phyloP scores from a whole-genome alignment of 2,329 filamentous ascomycete genomes.

The Fusarium brachygibbosum region DNA sequence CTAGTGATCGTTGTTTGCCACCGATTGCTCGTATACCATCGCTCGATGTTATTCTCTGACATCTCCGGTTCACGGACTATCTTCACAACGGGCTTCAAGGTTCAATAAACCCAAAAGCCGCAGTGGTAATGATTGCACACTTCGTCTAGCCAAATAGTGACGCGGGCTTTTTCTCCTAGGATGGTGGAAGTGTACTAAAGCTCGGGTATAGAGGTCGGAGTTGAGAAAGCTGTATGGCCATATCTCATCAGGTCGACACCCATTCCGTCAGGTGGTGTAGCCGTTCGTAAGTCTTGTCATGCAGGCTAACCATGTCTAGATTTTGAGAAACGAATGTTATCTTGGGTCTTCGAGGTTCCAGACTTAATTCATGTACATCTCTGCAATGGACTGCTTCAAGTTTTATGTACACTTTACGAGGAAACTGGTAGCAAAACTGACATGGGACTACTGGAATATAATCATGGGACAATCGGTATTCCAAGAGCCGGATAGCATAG shows the following conservation, averaged over 20 bases:
- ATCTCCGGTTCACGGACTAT: background rate
- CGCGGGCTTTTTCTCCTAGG: background rate
- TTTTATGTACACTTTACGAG: no score
- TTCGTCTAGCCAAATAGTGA: background rate
- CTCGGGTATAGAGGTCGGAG: background rate
- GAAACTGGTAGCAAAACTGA: no score
- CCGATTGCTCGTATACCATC: background rate
- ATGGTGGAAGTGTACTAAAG: background rate
- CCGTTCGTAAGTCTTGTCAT: no score
- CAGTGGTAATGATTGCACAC: background rate
- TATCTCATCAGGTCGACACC: background rate
- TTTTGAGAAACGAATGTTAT: no score
- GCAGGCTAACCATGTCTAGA: no score
- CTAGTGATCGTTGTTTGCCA: background rate
- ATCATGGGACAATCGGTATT: no score
- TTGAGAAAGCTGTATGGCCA: background rate
- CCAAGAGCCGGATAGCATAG: no score
- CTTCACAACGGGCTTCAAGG: background rate
- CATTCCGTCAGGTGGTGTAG: no score
- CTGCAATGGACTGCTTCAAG: no score
- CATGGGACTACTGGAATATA: no score
- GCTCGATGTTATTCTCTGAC: background rate
- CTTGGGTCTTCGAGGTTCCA: no score
- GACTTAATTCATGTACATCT: no score
- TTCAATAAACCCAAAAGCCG: background rate